phyloP scores from a whole-genome alignment of 495 filamentous ascomycete genomes.

The Daldinia caldariorum region DNA sequence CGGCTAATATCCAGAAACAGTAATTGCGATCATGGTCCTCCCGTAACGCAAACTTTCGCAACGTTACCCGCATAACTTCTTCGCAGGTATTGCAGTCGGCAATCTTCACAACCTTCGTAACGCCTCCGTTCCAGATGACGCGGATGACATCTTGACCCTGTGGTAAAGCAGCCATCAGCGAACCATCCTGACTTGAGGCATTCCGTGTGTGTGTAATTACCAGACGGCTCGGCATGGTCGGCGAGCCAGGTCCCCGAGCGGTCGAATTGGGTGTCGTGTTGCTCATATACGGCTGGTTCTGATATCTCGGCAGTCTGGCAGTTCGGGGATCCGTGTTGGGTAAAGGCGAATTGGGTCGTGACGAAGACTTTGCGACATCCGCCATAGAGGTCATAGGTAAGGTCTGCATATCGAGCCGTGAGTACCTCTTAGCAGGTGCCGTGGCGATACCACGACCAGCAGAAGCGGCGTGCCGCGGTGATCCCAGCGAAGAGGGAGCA shows the following conservation, averaged over 20 bases:
- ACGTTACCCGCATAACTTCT: constrained; percentile 84
- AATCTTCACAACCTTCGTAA: constrained; percentile 89
- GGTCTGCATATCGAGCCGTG: constrained; percentile 65
- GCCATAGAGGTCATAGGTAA: constrained; percentile 53
- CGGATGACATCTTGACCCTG: constrained; percentile 83
- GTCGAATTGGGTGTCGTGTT: constrained; percentile 45
- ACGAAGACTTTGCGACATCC: constrained; percentile 62
- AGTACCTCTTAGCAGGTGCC: constrained; percentile 76
- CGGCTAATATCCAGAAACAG: constrained; percentile 84
- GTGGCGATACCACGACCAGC: constrained; percentile 58
- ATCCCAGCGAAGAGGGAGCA: constrained; percentile 72
- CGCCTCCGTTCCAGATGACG: constrained; percentile 90
- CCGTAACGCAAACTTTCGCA: constrained; percentile 80
- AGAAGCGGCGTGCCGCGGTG: constrained; percentile 68
- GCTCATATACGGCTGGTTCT: constrained; percentile 51
- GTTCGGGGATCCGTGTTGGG: constrained; percentile 63
- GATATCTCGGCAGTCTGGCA: constrained; percentile 52
- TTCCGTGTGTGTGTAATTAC: constrained; percentile 64
- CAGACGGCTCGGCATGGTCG: constrained; percentile 58
- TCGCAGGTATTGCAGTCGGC: constrained; percentile 89
- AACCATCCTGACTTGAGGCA: constrained; percentile 79
- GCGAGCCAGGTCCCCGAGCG: constrained; percentile 52
- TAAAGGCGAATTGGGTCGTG: constrained; percentile 77
- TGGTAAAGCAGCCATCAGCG: constrained; percentile 82
- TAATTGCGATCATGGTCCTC: constrained; percentile 82